Evolutionary conservation across 1,284 basidiomycete genomes (phyloP).

Genomic region (Takashimella koratensis): DNA sequence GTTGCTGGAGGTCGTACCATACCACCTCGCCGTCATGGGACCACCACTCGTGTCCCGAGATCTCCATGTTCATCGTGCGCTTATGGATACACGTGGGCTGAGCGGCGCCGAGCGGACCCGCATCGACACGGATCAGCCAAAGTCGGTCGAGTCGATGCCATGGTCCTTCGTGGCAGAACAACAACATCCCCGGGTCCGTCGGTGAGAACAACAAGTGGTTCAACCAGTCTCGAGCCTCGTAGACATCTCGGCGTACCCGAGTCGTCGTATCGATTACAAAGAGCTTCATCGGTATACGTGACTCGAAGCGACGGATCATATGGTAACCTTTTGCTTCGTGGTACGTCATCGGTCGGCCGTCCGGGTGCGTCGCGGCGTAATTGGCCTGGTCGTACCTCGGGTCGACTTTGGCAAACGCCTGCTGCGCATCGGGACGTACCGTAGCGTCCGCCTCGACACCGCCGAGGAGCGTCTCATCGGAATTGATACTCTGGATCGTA

Average conservation of each 20-base stretch:
- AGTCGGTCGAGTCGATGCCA: conserved; percentile 25
- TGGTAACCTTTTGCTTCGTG: conserved; percentile 22
- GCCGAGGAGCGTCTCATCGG: conserved; percentile 19
- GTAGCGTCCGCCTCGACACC: conserved; percentile 13
- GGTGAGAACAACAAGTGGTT: conserved; percentile 27
- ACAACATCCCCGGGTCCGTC: conserved; percentile 16
- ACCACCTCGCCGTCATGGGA: conserved; percentile 17
- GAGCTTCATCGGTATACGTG: conserved; percentile 17
- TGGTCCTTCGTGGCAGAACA: conserved; percentile 26
- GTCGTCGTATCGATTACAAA: conserved; percentile 17
- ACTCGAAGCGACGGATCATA: conserved; percentile 16
- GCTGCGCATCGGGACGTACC: conserved; percentile 1
- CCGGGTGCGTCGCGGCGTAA: conserved; percentile 17
- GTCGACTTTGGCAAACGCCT: conserved; percentile 10
- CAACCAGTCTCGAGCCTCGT: conserved; percentile 22
- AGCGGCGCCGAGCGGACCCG: not conserved
- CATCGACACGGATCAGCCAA: conserved; percentile 15
- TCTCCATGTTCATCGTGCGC: conserved; percentile 27
- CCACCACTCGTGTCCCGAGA: conserved; percentile 28
- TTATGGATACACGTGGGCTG: conserved; percentile 14
- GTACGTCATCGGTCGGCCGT: conserved; percentile 22
- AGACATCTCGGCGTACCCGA: conserved; percentile 12
- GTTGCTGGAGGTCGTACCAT: conserved; percentile 27
- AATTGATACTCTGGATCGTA: conserved; percentile 19
- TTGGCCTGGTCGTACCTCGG: conserved; percentile 17